Conservation (phyloP, 2,329 filamentous ascomycete genomes). For the Diplodia seriata region DNA sequence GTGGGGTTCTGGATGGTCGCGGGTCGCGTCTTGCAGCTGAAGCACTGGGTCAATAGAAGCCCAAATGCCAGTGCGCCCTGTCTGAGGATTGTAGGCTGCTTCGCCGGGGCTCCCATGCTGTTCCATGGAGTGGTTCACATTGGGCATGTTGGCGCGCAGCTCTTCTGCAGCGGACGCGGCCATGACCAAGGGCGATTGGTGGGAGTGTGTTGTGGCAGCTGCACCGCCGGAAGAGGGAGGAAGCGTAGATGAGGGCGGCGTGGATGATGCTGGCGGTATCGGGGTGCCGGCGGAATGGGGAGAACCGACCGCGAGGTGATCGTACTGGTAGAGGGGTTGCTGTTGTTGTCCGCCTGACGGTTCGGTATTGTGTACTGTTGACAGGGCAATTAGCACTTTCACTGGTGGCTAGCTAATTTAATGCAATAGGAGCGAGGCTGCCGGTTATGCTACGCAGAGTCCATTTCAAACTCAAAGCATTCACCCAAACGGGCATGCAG, state of each 20-base stretch:
- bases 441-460: not conserved
- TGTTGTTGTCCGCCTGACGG: constrained; percentile 11
- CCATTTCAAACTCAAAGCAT: not conserved
- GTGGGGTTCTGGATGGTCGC: constrained; percentile 37
- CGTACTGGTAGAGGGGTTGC: constrained; percentile 48
- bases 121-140: constrained; percentile 46
- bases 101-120: constrained; percentile 43
- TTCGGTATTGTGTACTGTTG: constrained; percentile 18
- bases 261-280: constrained; percentile 20
- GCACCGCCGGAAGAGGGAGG: constrained; percentile 35
- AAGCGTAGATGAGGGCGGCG: constrained; percentile 22
- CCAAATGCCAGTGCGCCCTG: constrained; percentile 39
- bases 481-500: constrained; percentile 11
- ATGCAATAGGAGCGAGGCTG: constrained; percentile 2
- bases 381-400: constrained; percentile 12
- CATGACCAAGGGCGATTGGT: constrained; percentile 48
- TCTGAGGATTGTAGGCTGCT: constrained; percentile 44
- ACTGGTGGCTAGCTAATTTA: not conserved
- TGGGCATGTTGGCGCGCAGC: constrained; percentile 44
- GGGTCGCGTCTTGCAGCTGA: constrained; percentile 43
- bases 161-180: constrained; percentile 51
- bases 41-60: constrained; percentile 35
- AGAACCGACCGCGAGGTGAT: constrained; percentile 46
- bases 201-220: constrained; percentile 46
- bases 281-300: constrained; percentile 38